Conservation (phyloP, 257 asterid genomes). For the Lycium ferocissimum region DNA sequence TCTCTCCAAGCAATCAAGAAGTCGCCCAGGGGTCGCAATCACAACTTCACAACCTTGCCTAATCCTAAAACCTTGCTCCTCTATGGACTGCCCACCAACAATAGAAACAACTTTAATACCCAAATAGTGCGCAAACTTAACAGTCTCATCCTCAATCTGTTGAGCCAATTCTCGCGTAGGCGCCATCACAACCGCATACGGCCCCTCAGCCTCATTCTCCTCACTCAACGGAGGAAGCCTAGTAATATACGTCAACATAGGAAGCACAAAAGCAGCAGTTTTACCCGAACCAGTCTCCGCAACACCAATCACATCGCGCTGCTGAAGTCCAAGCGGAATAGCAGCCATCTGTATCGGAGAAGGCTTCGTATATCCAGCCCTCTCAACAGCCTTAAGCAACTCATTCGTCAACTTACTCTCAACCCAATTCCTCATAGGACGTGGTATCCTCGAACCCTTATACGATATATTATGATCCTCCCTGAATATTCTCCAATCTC, state of each 20-base stretch:
- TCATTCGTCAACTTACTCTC: slow-evolving; percentile 56
- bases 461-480: slow-evolving; percentile 37
- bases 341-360: slow-evolving; percentile 58
- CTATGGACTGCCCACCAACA: slow-evolving; percentile 68
- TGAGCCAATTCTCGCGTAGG: slow-evolving; percentile 27
- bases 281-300: slow-evolving; percentile 71
- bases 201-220: slow-evolving; percentile 50
- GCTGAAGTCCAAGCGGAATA: slow-evolving; percentile 31
- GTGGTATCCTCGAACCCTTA: slow-evolving; percentile 65
- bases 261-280: slow-evolving; percentile 71
- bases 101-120: slow-evolving; percentile 64
- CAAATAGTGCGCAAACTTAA: slow-evolving; percentile 54
- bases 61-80: slow-evolving; percentile 60
- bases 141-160: slow-evolving; percentile 31
- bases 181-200: slow-evolving; percentile 28
- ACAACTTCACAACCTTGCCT: slow-evolving; percentile 69
- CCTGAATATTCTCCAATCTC: slow-evolving; percentile 30
- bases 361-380: slow-evolving; percentile 61
- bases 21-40: slow-evolving; percentile 69
- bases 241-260: slow-evolving; percentile 61
- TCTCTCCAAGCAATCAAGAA: slow-evolving; percentile 63
- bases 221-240: slow-evolving; percentile 59
- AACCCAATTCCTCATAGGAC: slow-evolving; percentile 67
- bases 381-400: slow-evolving; percentile 57
- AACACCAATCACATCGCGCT: slow-evolving; percentile 51